Evolutionary conservation across 345 rosid species (phyloP), one percentile per base, ranked within the genome.

Genomic region (Camelina hispida): DNA sequence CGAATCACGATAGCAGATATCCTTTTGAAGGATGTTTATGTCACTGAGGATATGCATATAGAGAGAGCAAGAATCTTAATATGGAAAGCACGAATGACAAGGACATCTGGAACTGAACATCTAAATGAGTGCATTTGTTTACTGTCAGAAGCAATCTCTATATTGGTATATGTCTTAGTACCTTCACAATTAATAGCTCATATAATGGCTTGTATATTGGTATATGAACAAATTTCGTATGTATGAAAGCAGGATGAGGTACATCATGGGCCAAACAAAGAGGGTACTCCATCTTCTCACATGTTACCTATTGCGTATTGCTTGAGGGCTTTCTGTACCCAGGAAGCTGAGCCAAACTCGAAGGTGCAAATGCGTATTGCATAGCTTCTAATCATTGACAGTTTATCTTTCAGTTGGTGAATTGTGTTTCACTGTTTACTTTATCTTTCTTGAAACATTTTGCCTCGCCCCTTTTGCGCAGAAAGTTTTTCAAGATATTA

Each of bases 261-360:
- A 35, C 46, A 51, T 55, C 68, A 46, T 48, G 75, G 65, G 81
- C 61, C 58, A 46, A 17, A n/a, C 34, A 68, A 37, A 53, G 61
- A 28, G 20, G 80, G 79, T 62, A 68, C 73, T 75, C 44, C 81
- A 61, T 72, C 44, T 42, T 73, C 59, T 65, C 84, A 84, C 81
- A 85, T 80, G 48, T 78, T 91, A 81, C 90, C 96, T 70, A 79
- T 83, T 68, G 89, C 91, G 40, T 80, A 89, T 81, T 82, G 87
- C 79, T 78, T 91, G 77, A 89, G 91, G 58, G 98, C 93, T 54
- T 81, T 94, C 5, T 84, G 91, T 68, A 75, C 65, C 61, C 87
- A 86, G 55, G 98, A 94, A 81, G 84, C 74, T 62, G 96, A 89
- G 57, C 93, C 98, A 61, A 83, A 77, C 73, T 91, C 97, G 42